phyloP scores from a whole-genome alignment of 768 basidiomycete species.

The Boletus speciosus region DNA sequence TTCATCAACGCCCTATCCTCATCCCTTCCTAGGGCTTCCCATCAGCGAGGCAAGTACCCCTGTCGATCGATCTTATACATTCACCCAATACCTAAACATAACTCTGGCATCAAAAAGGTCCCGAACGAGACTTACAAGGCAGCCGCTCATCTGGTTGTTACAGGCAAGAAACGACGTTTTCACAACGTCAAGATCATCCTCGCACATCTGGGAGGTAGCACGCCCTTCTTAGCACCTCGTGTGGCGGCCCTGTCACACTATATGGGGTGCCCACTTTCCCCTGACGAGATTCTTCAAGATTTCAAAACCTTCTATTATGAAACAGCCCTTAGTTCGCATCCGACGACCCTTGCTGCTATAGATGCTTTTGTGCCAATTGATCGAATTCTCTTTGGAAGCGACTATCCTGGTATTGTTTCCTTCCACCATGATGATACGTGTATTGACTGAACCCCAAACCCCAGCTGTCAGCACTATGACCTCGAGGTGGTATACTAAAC shows the following conservation, averaged over 20 bases:
- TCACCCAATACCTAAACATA: background rate
- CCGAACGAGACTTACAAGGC: slow-evolving; percentile 84
- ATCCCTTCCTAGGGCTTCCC: slow-evolving; percentile 63
- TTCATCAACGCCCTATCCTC: slow-evolving; percentile 61
- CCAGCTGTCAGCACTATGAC: slow-evolving; percentile 57
- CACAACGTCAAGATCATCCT: slow-evolving; percentile 60
- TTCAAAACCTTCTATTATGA: slow-evolving; percentile 75
- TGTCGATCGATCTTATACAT: slow-evolving; percentile 4
- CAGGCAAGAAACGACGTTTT: slow-evolving; percentile 64
- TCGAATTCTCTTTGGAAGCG: slow-evolving; percentile 66
- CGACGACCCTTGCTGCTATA: slow-evolving; percentile 48
- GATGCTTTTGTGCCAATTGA: slow-evolving; percentile 48
- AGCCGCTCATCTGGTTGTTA: slow-evolving; percentile 72
- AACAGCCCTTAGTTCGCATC: slow-evolving; percentile 61
- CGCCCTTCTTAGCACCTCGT: slow-evolving; percentile 61
- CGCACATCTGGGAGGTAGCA: slow-evolving; percentile 71
- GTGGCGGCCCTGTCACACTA: slow-evolving; percentile 64
- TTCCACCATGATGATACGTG: background rate
- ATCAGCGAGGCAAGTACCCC: slow-evolving; percentile 52
- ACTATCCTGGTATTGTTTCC: slow-evolving; percentile 61
- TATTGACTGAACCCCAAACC: background rate
- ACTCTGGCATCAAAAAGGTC: slow-evolving; percentile 42
- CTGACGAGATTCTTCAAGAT: slow-evolving; percentile 64
- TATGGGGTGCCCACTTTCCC: slow-evolving; percentile 65
- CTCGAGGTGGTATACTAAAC: slow-evolving; percentile 58